phyloP scores from a whole-genome alignment of 2,329 filamentous ascomycete genomes.

The Exophiala viscosa region DNA sequence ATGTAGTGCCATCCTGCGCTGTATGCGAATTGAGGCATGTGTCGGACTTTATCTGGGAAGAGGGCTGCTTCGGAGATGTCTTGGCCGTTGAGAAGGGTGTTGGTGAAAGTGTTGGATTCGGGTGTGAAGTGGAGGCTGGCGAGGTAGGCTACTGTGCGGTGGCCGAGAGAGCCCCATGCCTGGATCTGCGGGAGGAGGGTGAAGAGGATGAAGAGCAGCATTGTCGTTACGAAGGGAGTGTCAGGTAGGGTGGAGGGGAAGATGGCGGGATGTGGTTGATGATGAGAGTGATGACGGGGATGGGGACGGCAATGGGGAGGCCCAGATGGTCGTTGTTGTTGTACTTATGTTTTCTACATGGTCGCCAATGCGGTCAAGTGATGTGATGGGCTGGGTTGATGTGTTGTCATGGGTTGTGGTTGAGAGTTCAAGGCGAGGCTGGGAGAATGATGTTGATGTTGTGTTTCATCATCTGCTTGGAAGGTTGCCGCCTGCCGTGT shows the following conservation, averaged over 20 bases:
- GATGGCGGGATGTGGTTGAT: not conserved
- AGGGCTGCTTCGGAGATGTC: constrained; percentile 29
- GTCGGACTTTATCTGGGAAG: constrained; percentile 28
- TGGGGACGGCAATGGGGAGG: not conserved
- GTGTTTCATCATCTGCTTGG: not conserved
- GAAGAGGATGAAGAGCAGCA: constrained; percentile 1
- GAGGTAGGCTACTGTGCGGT: constrained; percentile 54
- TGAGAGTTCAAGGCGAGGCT: not conserved
- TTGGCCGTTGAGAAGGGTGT: constrained; percentile 26
- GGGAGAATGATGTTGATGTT: constrained; percentile 5
- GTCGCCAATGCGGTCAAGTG: constrained; percentile 17
- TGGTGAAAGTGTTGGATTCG: constrained; percentile 17
- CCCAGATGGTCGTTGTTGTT: not conserved
- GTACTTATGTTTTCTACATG: constrained; percentile 4
- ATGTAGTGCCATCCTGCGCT: constrained; percentile 29
- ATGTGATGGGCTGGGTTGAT: not conserved
- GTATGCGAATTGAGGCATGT: constrained; percentile 27
- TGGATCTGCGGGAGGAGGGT: not conserved
- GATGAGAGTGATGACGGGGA: not conserved
- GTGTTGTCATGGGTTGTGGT: constrained; percentile 9
- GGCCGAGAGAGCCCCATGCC: constrained; percentile 53
- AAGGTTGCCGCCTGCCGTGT: not conserved
- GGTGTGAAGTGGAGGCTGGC: constrained; percentile 34
- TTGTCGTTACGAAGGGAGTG: not conserved
- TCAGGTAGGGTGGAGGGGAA: not conserved